Percentiles rank a stretch among this genome's conserved stretches.
Evolutionary conservation across 805 yeast species (phyloP).

Genomic region (Saccharomycopsis guyanensis): DNA sequence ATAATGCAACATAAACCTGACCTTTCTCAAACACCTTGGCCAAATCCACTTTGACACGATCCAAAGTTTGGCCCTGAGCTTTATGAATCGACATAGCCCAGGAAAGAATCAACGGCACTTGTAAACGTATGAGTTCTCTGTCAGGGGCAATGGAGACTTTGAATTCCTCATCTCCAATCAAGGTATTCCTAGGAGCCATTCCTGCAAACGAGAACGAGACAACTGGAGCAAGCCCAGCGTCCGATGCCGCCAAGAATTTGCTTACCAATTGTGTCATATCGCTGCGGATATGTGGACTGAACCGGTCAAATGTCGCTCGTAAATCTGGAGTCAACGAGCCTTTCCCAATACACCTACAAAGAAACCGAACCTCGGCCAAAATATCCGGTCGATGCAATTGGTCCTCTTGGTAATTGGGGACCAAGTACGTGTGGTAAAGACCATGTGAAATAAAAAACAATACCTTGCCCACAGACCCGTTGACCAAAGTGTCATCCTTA

Average conservation of each 20-base stretch:
- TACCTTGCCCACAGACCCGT: constrained; percentile 85
- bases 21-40: constrained; percentile 68
- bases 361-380: constrained; percentile 27
- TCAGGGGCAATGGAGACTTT: constrained; percentile 58
- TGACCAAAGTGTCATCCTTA: constrained; percentile 67
- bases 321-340: constrained; percentile 6
- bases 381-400: constrained; percentile 24
- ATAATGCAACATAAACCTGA: constrained; percentile 76
- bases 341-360: constrained; percentile 28
- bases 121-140: constrained; percentile 51
- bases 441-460: constrained; percentile 30
- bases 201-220: constrained; percentile 70
- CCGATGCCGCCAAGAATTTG: not conserved
- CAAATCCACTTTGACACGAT: constrained; percentile 61
- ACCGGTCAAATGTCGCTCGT: not conserved
- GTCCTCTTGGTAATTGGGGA: constrained; percentile 22
- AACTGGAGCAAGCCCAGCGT: constrained; percentile 39
- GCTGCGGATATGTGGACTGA: not conserved
- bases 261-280: not conserved
- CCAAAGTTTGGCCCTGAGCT: constrained; percentile 79
- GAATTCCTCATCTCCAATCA: constrained; percentile 35
- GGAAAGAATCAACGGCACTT: constrained; percentile 63
- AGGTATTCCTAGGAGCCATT: constrained; percentile 36
- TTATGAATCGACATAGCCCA: constrained; percentile 85
- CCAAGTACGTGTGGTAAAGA: constrained; percentile 22